Evolutionary conservation across 495 filamentous ascomycete genomes (phyloP).

Genomic region (Aspergillus homomorphus): DNA sequence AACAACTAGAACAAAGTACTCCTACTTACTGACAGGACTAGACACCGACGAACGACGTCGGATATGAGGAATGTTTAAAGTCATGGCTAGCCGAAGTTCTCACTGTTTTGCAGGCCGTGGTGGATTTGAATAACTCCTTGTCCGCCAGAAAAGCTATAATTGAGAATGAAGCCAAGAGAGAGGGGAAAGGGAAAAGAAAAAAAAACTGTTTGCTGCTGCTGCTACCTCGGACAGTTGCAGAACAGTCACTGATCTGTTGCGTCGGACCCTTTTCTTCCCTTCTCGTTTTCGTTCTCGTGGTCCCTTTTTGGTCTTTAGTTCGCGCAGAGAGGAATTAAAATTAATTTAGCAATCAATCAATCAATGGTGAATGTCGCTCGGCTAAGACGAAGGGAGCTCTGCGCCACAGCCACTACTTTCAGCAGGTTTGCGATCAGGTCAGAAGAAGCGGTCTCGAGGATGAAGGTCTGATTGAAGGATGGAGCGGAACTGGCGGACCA

Average conservation of each 20-base stretch:
- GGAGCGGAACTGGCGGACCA: background rate
- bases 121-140: background rate
- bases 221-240: background rate
- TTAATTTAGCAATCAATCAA: background rate
- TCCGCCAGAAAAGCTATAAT: background rate
- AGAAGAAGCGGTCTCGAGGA: background rate
- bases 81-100: slow-evolving; percentile 21
- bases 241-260: background rate
- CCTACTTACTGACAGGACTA: slow-evolving; percentile 26
- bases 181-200: background rate
- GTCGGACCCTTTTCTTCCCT: background rate
- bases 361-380: background rate
- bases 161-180: background rate
- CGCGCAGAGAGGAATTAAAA: background rate
- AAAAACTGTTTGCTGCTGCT: background rate
- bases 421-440: too few species aligned
- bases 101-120: background rate
- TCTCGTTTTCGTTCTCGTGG: background rate
- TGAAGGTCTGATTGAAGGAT: background rate
- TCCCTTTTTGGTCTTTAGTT: background rate
- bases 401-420: background rate
- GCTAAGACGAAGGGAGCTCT: slow-evolving; percentile 1
- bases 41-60: slow-evolving; percentile 34
- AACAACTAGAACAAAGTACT: background rate
- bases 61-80: slow-evolving; percentile 20